Conservation (phyloP, 345 rosid genomes). For the Firmiana major region DNA sequence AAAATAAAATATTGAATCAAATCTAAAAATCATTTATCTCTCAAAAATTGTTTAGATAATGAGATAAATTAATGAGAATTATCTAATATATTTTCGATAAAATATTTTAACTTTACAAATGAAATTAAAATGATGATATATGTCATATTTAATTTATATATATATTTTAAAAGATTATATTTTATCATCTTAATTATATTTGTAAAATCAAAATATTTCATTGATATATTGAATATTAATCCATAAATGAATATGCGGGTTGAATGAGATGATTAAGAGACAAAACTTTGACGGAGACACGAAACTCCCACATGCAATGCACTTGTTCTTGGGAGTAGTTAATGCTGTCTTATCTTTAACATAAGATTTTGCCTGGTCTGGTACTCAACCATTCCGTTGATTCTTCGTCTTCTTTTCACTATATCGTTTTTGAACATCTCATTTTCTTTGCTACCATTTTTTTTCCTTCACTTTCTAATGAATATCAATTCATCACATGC, state of each 20-base stretch:
- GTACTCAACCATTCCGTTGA: not conserved
- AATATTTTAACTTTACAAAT: too few species aligned
- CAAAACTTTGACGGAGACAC: not conserved
- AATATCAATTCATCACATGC: not conserved
- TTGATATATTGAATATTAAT: too few species aligned
- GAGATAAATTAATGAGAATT: not conserved
- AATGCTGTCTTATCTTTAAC: not conserved
- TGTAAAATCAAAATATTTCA: too few species aligned
- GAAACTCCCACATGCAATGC: not conserved
- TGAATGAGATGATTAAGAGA: not conserved
- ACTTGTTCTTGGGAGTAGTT: not conserved
- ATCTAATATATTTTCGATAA: too few species aligned
- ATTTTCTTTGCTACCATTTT: not conserved
- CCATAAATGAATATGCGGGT: not conserved
- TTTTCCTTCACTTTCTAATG: not conserved
- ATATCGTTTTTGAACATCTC: not conserved
- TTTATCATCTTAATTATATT: too few species aligned
- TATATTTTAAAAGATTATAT: too few species aligned
- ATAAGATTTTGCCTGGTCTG: not conserved
- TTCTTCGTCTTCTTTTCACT: not conserved
- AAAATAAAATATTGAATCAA: too few species aligned
- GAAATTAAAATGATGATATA: too few species aligned
- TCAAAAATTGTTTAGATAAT: too few species aligned
- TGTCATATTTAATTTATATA: too few species aligned
- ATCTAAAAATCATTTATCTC: too few species aligned